phyloP scores from a whole-genome alignment of 495 filamentous ascomycete genomes.

The Penicillium ochrochloron region DNA sequence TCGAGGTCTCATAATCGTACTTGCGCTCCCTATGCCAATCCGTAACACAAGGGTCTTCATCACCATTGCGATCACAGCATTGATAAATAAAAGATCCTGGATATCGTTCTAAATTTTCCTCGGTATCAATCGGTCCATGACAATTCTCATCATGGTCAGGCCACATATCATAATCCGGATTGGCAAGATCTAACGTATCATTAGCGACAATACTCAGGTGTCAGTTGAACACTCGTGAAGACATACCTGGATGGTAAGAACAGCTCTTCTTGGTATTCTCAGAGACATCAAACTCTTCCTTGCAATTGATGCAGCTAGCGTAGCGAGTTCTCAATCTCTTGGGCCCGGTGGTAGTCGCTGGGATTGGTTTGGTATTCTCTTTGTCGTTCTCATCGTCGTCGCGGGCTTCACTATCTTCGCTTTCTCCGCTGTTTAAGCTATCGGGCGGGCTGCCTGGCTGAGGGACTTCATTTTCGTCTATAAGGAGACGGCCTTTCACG shows the following conservation, averaged over 20 bases:
- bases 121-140: not conserved
- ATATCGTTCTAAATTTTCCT: not conserved
- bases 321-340: not conserved
- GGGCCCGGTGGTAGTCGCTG: not conserved
- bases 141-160: not conserved
- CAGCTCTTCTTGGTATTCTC: not conserved
- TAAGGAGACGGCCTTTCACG: not conserved
- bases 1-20: not conserved
- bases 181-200: not conserved
- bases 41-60: not conserved
- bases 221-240: not conserved
- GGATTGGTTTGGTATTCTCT: not conserved
- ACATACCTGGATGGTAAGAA: constrained; percentile 1
- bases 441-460: not conserved
- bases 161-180: not conserved
- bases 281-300: not conserved
- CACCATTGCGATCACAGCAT: not conserved
- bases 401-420: not conserved
- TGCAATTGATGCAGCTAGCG: not conserved
- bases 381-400: not conserved
- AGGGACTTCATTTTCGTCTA: not conserved
- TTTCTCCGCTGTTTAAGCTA: not conserved
- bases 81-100: not conserved
- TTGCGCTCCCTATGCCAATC: not conserved
- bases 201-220: not conserved